These are phyloP conservation scores for Rhamnella rubrinervis DNA, from an alignment of 331 rosid species.

Conservation along the genomic window DNA sequence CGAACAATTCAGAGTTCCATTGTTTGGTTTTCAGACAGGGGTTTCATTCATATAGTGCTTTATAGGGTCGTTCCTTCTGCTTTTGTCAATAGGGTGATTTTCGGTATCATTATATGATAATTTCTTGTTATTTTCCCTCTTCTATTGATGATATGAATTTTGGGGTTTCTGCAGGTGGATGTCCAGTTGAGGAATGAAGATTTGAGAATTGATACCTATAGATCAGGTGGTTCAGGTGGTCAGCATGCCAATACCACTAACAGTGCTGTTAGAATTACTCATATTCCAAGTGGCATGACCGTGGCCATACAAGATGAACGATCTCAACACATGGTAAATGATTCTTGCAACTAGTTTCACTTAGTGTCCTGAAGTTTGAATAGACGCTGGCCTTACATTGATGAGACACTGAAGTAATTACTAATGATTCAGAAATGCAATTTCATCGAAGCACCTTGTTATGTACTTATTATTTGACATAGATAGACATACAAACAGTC, in stretches of 20 bases:
- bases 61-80: background rate
- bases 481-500: too few relatives aligned
- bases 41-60: too few relatives aligned
- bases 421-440: too few relatives aligned
- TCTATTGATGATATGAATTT: slow-evolving; percentile 4
- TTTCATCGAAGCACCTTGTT: too few relatives aligned
- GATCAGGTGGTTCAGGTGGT: slow-evolving; percentile 95
- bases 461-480: too few relatives aligned
- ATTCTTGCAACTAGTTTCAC: slow-evolving; percentile 7
- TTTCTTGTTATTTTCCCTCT: slow-evolving; percentile 1
- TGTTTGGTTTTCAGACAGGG: background rate
- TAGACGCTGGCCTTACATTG: too few relatives aligned
- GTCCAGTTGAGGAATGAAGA: slow-evolving; percentile 89
- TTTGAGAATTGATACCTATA: slow-evolving; percentile 70
- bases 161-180: slow-evolving; percentile 62
- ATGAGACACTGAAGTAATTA: too few relatives aligned
- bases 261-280: slow-evolving; percentile 90
- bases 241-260: slow-evolving; percentile 95
- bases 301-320: slow-evolving; percentile 92
- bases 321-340: slow-evolving; percentile 79
- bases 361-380: background rate
- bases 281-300: slow-evolving; percentile 74
- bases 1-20: background rate
- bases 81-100: background rate
- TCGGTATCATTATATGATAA: background rate